Conservation (phyloP, 2,329 filamentous ascomycete species). For the Neonectria faginata region DNA sequence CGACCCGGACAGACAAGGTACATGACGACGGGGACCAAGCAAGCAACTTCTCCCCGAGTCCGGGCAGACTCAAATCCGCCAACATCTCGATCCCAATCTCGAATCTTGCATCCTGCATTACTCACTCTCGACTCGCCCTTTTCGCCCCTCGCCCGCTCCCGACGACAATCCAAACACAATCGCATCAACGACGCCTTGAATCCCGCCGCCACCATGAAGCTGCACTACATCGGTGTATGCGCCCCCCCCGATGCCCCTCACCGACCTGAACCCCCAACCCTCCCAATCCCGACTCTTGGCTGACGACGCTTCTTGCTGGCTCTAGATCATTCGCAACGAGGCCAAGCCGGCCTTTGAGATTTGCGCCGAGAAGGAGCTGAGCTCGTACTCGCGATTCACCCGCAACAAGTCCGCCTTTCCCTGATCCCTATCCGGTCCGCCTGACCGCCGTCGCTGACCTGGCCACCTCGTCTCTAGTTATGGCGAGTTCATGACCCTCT, state of each 20-base stretch:
- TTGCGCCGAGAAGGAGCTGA: slow-evolving; percentile 80
- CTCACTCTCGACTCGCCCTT: background rate
- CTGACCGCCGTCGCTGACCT: slow-evolving; percentile 27
- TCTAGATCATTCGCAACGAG: slow-evolving; percentile 84
- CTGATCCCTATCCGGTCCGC: background rate
- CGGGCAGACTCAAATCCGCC: slow-evolving; percentile 14
- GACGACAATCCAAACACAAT: background rate
- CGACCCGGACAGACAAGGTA: slow-evolving; percentile 28
- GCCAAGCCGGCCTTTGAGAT: slow-evolving; percentile 81
- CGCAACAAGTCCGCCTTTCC: slow-evolving; percentile 68
- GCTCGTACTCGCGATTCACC: slow-evolving; percentile 84
- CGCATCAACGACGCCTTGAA: slow-evolving; percentile 4
- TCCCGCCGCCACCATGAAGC: slow-evolving; percentile 73
- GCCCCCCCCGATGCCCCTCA: slow-evolving; percentile 42
- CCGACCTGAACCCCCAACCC: slow-evolving; percentile 31
- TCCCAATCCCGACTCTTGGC: slow-evolving; percentile 29
- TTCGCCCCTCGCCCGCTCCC: background rate
- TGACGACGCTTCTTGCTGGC: slow-evolving; percentile 39
- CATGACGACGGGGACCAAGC: slow-evolving; percentile 32
- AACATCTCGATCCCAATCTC: slow-evolving; percentile 15
- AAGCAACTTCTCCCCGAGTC: slow-evolving; percentile 29
- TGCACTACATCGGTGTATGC: slow-evolving; percentile 87
- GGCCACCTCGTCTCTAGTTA: slow-evolving; percentile 49
- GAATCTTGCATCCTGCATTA: slow-evolving; percentile 28
- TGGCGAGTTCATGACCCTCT: slow-evolving; percentile 82